Evolutionary conservation across 2,329 filamentous ascomycete genomes (phyloP), one percentile per base, ranked within the genome.

Genomic region (Fusarium zealandicum): DNA sequence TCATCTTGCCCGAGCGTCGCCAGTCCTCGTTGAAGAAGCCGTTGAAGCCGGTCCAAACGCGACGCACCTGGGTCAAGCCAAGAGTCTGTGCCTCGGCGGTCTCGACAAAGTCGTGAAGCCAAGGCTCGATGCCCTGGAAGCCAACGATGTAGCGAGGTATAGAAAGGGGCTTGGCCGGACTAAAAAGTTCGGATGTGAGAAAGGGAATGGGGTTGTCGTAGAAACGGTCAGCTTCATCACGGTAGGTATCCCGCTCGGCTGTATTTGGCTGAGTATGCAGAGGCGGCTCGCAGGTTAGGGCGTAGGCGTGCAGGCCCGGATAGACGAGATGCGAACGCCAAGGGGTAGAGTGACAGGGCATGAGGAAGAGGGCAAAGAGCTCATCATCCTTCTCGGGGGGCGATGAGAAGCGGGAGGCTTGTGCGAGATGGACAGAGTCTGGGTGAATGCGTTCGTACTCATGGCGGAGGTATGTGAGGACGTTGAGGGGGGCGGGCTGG

Each of bases 271-370:
- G 71, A 0, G 84, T 84, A 65, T 88, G 77, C 11, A 99, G 76
- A 0, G 95, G 95, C 2, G 95, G 95, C 65, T 97, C 93, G 73
- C 95, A 99, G 6, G 90, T 89, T 13, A 98, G 78, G 0, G 93
- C 93, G 80, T 93, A 93, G 4, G 92, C 92, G 52, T 84, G 76
- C 46, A 97, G 85, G 25, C 79, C 76, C 0, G 90, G 84, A 69
- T 95, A 84, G 56, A 96, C 80, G 32, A 98, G 82, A 69, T 96
- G 90, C 13, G 89, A 92, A 67, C 93, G 89, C 93, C 95, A 98
- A 3, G 95, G 93, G 1, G 93, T 98, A 62, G 90, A 90, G 78
- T 99, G 95, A 76, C 95, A 99, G 9, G 95, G 95, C 82, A 93
- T 96, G 18, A 99, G 82, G 75, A 98, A 97, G 16, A 89, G 88